Evolutionary conservation across 768 basidiomycete genomes (phyloP).

Genomic region (Tephrocybe rancida): DNA sequence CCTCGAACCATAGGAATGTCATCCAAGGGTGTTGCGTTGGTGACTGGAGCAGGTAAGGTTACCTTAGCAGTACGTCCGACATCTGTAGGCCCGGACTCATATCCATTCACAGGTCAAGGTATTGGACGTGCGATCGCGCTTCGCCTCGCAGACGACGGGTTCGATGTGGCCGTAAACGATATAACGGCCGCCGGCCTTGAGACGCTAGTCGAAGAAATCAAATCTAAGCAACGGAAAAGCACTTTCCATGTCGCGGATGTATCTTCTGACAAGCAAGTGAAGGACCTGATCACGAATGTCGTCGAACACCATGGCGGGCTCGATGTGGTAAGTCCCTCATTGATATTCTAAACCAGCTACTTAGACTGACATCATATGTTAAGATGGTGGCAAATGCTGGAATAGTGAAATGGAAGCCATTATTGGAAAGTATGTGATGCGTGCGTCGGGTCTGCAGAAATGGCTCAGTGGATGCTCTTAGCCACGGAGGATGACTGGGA

Average conservation of each 20-base stretch:
- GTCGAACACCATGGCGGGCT: conserved; percentile 23
- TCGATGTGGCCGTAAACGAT: conserved; percentile 28
- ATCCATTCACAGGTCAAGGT: conserved; percentile 11
- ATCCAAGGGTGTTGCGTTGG: conserved; percentile 12
- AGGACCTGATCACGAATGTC: conserved; percentile 19
- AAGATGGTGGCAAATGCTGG: conserved; percentile 40
- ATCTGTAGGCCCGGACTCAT: background rate
- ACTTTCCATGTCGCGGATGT: conserved; percentile 22
- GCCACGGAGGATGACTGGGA: conserved; percentile 42
- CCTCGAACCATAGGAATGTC: background rate
- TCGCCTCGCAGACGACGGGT: conserved; percentile 21
- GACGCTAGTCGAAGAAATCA: conserved; percentile 20
- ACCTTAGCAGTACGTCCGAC: background rate
- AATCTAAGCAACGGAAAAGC: conserved; percentile 17
- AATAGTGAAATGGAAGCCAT: conserved; percentile 14
- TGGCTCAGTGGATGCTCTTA: conserved; percentile 9
- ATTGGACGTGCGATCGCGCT: conserved; percentile 23
- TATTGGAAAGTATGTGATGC: conserved; percentile 21
- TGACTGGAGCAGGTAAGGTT: conserved; percentile 11
- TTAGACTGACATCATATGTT: too few species aligned
- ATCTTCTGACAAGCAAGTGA: conserved; percentile 21
- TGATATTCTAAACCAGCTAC: too few species aligned
- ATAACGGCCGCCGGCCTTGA: conserved; percentile 29
- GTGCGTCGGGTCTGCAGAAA: background rate
- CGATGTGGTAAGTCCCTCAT: conserved; percentile 31